These are phyloP conservation scores for Ganoderma boninense DNA, from an alignment of 1,284 basidiomycete genomes.

Conservation along the genomic window DNA sequence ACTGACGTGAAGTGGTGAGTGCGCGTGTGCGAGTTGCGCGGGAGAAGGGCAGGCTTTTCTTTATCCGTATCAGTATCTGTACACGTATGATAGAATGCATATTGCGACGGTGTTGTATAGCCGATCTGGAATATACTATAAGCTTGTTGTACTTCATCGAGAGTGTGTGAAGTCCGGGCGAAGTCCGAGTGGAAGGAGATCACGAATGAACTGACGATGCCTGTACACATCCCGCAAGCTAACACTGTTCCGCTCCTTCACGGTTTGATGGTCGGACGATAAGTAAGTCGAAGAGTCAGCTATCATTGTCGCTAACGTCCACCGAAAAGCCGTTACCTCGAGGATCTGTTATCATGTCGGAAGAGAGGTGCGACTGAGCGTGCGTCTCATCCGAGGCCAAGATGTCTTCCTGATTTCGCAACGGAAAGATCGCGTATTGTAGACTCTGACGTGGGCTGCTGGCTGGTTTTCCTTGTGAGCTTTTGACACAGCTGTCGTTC, in stretches of 20 bases:
- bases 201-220: neutral
- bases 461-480: neutral
- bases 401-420: neutral
- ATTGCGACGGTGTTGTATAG: neutral
- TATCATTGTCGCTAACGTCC: neutral
- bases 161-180: neutral
- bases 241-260: too few relatives aligned
- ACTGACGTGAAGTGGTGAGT: conserved; percentile 33
- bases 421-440: too few relatives aligned
- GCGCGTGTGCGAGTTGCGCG: neutral
- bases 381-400: neutral
- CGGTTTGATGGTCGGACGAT: too few relatives aligned
- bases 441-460: neutral
- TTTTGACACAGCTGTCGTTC: neutral
- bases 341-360: neutral
- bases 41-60: neutral
- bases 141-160: neutral
- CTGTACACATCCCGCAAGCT: neutral
- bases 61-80: neutral
- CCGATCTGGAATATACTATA: neutral
- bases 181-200: neutral
- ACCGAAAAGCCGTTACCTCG: too few relatives aligned
- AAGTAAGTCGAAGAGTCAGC: neutral
- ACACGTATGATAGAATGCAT: neutral
- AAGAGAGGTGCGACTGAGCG: neutral